Evolutionary conservation across 108 stramenopile genomes (phyloP).

Genomic region (Conticribra weissflogii): DNA sequence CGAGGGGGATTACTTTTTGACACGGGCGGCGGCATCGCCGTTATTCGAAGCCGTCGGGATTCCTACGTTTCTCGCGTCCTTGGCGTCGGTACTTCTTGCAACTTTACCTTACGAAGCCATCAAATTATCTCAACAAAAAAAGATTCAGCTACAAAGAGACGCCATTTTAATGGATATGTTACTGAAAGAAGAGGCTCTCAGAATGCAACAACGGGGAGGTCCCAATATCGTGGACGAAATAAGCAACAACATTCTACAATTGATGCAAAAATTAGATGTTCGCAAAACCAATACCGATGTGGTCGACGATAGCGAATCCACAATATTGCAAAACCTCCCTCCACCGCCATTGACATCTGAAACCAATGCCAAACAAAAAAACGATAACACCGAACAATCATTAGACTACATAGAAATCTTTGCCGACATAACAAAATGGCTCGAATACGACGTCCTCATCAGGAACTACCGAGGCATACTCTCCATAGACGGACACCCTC

Average conservation of each 20-base stretch:
- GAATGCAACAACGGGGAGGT: conserved; percentile 10
- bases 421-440: conserved; percentile 79
- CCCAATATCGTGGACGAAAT: conserved; percentile 32
- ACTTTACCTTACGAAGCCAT: conserved; percentile 70
- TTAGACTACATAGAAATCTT: conserved; percentile 74
- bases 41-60: conserved; percentile 66
- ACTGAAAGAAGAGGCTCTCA: conserved; percentile 43
- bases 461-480: conserved; percentile 62
- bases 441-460: conserved; percentile 76
- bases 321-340: background rate
- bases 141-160: conserved; percentile 49
- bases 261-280: conserved; percentile 30
- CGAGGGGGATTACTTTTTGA: conserved; percentile 82
- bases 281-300: background rate
- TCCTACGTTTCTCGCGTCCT: conserved; percentile 55
- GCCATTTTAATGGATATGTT: conserved; percentile 42
- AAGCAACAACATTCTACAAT: conserved; percentile 30
- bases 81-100: conserved; percentile 62
- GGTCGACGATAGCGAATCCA: background rate
- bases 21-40: conserved; percentile 60
- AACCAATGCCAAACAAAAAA: conserved; percentile 5
- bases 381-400: conserved; percentile 15
- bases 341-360: background rate
- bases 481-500: conserved; percentile 25
- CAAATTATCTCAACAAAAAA: conserved; percentile 51